Evolutionary conservation across 2,329 filamentous ascomycete species (phyloP).

Genomic region (Colletotrichum sp.): DNA sequence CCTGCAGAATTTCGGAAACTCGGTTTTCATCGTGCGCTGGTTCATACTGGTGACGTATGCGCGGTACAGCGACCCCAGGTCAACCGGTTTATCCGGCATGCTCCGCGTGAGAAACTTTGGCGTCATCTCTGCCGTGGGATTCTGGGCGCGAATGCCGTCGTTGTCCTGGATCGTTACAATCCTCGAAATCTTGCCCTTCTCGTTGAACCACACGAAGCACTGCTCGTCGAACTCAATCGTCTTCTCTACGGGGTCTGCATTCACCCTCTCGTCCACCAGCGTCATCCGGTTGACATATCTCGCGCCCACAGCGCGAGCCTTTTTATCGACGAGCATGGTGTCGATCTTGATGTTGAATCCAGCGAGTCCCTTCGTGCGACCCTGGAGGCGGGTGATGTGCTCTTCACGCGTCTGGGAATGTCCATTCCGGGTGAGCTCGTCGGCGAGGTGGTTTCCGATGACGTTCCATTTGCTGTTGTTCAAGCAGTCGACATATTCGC

Average conservation of each 20-base stretch:
- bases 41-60: constrained; percentile 38
- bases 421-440: constrained; percentile 1
- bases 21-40: constrained; percentile 25
- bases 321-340: constrained; percentile 10
- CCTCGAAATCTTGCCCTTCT: constrained; percentile 8
- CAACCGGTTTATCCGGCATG: neutral
- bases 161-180: constrained; percentile 18
- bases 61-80: constrained; percentile 24
- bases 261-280: neutral
- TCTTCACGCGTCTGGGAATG: constrained; percentile 10
- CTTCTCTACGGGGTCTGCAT: neutral
- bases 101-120: constrained; percentile 4
- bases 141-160: constrained; percentile 9
- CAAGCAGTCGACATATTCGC: constrained; percentile 19
- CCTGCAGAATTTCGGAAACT: constrained; percentile 32
- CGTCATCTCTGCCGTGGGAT: neutral
- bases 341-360: constrained; percentile 14
- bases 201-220: constrained; percentile 19
- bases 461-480: constrained; percentile 10
- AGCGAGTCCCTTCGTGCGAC: neutral
- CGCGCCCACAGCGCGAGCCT: constrained; percentile 1
- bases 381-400: constrained; percentile 3
- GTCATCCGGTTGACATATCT: constrained; percentile 15
- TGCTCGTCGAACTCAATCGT: constrained; percentile 15
- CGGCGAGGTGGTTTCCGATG: constrained; percentile 15